phyloP scores from a whole-genome alignment of 495 filamentous ascomycete species.

The Rostrohypoxylon terebratum region DNA sequence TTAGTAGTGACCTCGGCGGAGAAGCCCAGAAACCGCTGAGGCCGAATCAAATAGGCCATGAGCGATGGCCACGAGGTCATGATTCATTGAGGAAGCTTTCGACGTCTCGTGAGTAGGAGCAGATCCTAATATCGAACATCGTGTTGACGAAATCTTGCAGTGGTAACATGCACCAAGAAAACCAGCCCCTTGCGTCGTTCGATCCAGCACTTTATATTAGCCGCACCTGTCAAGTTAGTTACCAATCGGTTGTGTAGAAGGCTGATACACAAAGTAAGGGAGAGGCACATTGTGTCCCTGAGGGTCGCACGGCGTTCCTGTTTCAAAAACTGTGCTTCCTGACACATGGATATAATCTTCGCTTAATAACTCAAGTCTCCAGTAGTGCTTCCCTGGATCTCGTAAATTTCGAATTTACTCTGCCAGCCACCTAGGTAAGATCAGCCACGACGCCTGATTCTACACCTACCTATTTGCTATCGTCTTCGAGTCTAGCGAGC shows the following conservation, averaged over 20 bases:
- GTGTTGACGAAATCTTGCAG: slow-evolving; percentile 14
- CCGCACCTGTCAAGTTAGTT: background rate
- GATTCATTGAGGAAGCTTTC: background rate
- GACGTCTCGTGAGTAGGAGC: slow-evolving; percentile 7
- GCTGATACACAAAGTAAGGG: slow-evolving; percentile 34
- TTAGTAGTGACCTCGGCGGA: background rate
- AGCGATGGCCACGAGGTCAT: background rate
- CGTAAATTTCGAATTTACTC: background rate
- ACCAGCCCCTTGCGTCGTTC: slow-evolving; percentile 39
- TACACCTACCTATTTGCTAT: slow-evolving; percentile 6
- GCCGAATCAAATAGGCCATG: slow-evolving; percentile 20
- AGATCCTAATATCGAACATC: slow-evolving; percentile 33
- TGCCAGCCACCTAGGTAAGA: slow-evolving; percentile 9
- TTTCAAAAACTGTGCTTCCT: background rate
- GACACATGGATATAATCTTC: background rate
- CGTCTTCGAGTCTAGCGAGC: background rate
- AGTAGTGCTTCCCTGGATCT: slow-evolving; percentile 1
- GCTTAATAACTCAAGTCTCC: slow-evolving; percentile 11
- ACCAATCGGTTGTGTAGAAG: slow-evolving; percentile 18
- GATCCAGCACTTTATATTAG: slow-evolving; percentile 11
- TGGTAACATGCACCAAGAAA: slow-evolving; percentile 20
- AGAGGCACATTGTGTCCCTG: slow-evolving; percentile 11
- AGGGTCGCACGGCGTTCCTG: slow-evolving; percentile 8
- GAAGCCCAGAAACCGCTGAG: background rate
- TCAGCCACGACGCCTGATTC: background rate